Evolutionary conservation across 176 grass and related monocot genomes (phyloP).

Genomic region (Avena atlantica): DNA sequence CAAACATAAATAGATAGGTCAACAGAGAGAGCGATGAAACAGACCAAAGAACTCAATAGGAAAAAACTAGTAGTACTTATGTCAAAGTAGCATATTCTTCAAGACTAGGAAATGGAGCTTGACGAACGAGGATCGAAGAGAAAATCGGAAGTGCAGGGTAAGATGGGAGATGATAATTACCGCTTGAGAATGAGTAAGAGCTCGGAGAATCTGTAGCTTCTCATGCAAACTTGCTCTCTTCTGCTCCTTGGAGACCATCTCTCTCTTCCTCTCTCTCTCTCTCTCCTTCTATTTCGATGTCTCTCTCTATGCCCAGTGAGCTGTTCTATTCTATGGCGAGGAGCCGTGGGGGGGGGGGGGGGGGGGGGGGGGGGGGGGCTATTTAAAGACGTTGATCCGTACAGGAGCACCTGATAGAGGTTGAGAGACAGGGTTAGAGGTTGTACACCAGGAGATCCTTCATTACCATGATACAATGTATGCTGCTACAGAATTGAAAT

Average conservation of each 20-base stretch:
- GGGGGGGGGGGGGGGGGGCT: slow-evolving; percentile 7
- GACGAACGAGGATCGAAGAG: not conserved
- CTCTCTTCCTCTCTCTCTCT: not conserved
- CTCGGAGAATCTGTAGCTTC: slow-evolving; percentile 77
- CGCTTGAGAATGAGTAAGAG: slow-evolving; percentile 77
- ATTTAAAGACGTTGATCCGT: slow-evolving; percentile 46
- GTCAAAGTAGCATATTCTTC: not conserved
- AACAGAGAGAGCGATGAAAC: not conserved
- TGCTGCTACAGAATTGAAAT: not conserved
- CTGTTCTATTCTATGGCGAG: not conserved
- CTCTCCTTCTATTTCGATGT: not conserved
- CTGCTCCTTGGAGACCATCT: slow-evolving; percentile 69
- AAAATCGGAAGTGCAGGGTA: not conserved
- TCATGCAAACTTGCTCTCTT: slow-evolving; percentile 62
- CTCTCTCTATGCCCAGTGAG: not conserved
- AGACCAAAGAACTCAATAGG: not conserved
- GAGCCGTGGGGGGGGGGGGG: not conserved
- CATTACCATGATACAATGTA: not conserved
- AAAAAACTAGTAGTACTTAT: not conserved
- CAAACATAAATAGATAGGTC: not conserved
- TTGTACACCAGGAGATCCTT: slow-evolving; percentile 12
- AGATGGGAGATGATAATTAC: slow-evolving; percentile 46
- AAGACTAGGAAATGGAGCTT: not conserved
- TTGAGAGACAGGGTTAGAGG: not conserved
- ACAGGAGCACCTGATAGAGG: slow-evolving; percentile 1